phyloP scores from a whole-genome alignment of 129 eudicot species.

The Ambrosia trifida region DNA sequence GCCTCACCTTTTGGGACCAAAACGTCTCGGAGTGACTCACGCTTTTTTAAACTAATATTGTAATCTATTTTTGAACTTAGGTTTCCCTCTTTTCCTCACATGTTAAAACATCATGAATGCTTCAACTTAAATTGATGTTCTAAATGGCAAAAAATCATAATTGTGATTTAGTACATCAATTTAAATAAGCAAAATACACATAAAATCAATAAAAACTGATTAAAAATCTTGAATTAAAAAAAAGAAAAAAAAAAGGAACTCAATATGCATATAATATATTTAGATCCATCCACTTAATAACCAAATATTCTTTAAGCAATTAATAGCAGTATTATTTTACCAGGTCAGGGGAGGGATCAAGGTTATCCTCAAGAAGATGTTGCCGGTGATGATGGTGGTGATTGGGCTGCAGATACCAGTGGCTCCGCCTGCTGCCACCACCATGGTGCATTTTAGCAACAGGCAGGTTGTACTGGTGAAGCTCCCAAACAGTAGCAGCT shows the following conservation, averaged over 20 bases:
- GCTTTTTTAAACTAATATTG: no score
- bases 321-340: constrained; percentile 21
- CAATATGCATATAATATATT: constrained; percentile 9
- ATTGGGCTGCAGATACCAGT: constrained; percentile 53
- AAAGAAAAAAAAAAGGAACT: background rate
- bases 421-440: constrained; percentile 34
- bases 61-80: no score
- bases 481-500: constrained; percentile 80
- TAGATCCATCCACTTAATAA: background rate
- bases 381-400: constrained; percentile 43
- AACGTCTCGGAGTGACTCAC: no score
- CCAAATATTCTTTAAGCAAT: no score
- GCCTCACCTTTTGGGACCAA: no score
- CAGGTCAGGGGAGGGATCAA: constrained; percentile 76
- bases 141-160: constrained; percentile 18
- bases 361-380: constrained; percentile 43
- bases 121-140: background rate
- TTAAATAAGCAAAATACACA: constrained; percentile 12
- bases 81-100: no score
- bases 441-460: constrained; percentile 62
- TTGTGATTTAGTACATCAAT: no score
- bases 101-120: background rate
- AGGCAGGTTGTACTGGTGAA: constrained; percentile 56
- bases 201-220: constrained; percentile 12
- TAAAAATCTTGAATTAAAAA: background rate